These are phyloP conservation scores for Mortierella sp. DNA, from an alignment of 371 early-diverging fungal species.

Conservation along the genomic window DNA sequence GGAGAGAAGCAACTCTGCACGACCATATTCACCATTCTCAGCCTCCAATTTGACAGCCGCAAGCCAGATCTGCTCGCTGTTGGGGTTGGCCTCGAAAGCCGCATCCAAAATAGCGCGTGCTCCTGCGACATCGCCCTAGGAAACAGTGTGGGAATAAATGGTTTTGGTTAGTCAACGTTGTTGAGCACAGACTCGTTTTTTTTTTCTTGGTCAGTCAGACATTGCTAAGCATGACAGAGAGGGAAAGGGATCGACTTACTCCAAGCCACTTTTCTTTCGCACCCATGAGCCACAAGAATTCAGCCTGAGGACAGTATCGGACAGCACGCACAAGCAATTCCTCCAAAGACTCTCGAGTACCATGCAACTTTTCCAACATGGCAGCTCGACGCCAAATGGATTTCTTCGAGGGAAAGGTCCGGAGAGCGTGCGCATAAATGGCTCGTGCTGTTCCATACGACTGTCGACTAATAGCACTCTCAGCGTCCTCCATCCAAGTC, in stretches of 20 bases:
- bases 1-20: conserved; percentile 82
- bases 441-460: conserved; percentile 88
- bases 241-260: conserved; percentile 29
- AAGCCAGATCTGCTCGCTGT: conserved; percentile 93
- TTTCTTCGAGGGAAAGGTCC: conserved; percentile 79
- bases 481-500: conserved; percentile 94
- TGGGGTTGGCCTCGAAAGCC: conserved; percentile 92
- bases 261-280: conserved; percentile 95
- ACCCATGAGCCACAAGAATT: conserved; percentile 95
- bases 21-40: conserved; percentile 83
- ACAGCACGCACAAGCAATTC: conserved; percentile 88
- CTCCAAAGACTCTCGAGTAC: conserved; percentile 81
- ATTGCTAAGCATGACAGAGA: not conserved
- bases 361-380: conserved; percentile 88
- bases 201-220: not conserved
- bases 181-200: not conserved
- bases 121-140: conserved; percentile 80
- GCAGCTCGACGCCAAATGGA: conserved; percentile 92
- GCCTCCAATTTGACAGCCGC: conserved; percentile 97
- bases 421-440: conserved; percentile 86
- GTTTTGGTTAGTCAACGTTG: not conserved
- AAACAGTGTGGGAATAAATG: not conserved
- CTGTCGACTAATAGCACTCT: conserved; percentile 71
- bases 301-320: conserved; percentile 90
- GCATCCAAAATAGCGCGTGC: conserved; percentile 87